Base-by-base conservation (phyloP, 768 basidiomycete genomes). In the Scleroderma citrinum region DNA sequence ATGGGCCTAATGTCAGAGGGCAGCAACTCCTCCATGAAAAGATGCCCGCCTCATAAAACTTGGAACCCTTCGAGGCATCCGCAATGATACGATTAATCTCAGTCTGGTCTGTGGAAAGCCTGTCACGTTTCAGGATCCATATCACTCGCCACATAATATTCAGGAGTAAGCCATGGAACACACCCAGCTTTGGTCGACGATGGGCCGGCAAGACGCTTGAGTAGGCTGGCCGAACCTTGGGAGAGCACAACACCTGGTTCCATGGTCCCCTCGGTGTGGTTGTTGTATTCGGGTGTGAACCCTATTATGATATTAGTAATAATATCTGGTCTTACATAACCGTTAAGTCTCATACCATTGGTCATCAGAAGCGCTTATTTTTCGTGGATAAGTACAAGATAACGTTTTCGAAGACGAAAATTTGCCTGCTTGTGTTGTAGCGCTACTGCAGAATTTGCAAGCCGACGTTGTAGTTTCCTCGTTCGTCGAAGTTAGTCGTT, bases 121-220 rank as follows among this genome's bases (percentile, higher is more conserved):
- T 84, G 53, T 19, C 49, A 19, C 35, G 23, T 45, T 21, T 29
- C 26, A 29, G 8, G 34, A n/a, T 35, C 5, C n/a, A 35, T n/a
- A 35, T 35, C 13, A 35, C 46, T 11, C 36, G 46, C 51, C 16
- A 21, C 6, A 16, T 7, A n/a, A 21, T 1, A 54, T 67, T 49
- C 58, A 54, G 26, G 37, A 12, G 23, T 23, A 23, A 29, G 13
- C 8, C 16, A 47, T 32, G 21, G 36, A 46, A 70, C 81, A 59
- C 61, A 87, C 85, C 92, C 92, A 40, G 92, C 91, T 75, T 95
- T 95, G 39, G 80, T 85, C 4, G 87, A 86, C 3, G 89, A 92
- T 11, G 90, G 89, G 16, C 92, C 92, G 13, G 92, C 92, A 37
- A 95, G 78, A 39, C 89, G 81, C 52, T 78, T 81, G 23, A 91